Evolutionary conservation across 2,329 filamentous ascomycete species (phyloP).

Genomic region (Fusarium illudens): DNA sequence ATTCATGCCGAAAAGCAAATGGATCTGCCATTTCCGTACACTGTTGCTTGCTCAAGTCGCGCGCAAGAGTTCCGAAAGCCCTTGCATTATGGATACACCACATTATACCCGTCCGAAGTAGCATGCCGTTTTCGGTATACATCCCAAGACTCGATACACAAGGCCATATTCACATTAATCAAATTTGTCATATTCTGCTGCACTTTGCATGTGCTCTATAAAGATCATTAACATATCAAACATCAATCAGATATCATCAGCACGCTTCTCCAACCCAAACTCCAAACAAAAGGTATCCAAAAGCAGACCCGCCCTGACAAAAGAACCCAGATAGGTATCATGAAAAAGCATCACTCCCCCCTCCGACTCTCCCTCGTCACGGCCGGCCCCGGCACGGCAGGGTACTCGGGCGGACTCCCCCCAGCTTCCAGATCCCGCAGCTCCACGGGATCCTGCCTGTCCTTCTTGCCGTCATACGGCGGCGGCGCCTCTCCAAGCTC

Average conservation of each 20-base stretch:
- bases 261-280: background rate
- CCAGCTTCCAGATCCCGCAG: slow-evolving; percentile 42
- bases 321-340: background rate
- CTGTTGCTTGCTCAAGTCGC: background rate
- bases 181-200: background rate
- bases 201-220: background rate
- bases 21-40: background rate
- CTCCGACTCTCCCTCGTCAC: slow-evolving; percentile 33
- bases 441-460: slow-evolving; percentile 32
- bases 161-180: background rate
- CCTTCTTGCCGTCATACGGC: slow-evolving; percentile 59
- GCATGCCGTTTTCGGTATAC: background rate
- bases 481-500: slow-evolving; percentile 72
- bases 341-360: background rate
- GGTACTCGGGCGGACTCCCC: slow-evolving; percentile 44
- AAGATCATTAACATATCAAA: background rate
- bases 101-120: background rate
- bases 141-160: background rate
- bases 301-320: background rate
- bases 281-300: background rate
- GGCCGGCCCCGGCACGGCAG: slow-evolving; percentile 38
- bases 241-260: background rate
- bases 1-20: background rate
- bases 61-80: background rate
- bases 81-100: background rate